phyloP scores from a whole-genome alignment of 495 filamentous ascomycete genomes.

The Sporormia fimetaria region DNA sequence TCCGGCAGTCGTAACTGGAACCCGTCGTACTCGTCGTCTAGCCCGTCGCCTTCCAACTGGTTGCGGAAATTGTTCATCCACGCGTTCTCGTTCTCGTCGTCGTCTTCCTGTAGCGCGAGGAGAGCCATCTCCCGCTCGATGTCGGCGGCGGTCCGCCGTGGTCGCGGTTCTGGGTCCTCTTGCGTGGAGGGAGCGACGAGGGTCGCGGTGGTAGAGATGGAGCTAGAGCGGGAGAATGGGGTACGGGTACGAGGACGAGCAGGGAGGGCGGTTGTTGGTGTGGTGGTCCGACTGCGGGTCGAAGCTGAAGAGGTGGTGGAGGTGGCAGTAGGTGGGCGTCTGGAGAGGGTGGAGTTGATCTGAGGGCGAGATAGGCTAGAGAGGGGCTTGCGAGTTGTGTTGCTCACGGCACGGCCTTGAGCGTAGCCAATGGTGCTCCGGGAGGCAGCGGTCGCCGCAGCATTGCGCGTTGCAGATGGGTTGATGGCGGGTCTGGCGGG shows the following conservation, averaged over 20 bases:
- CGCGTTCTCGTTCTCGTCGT: constrained; percentile 13
- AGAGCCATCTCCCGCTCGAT: constrained; percentile 8
- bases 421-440: constrained; percentile 70
- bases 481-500: constrained; percentile 35
- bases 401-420: constrained; percentile 57
- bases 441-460: constrained; percentile 54
- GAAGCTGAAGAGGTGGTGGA: constrained; percentile 7
- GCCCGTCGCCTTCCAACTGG: constrained; percentile 5
- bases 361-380: constrained; percentile 17
- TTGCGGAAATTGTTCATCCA: constrained; percentile 14
- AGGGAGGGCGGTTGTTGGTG: neutral
- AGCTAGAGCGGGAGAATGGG: constrained; percentile 17
- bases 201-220: constrained; percentile 13
- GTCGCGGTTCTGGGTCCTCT: constrained; percentile 6
- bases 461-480: constrained; percentile 44
- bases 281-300: constrained; percentile 5
- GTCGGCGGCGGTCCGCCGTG: constrained; percentile 11
- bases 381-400: constrained; percentile 32
- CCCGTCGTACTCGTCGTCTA: constrained; percentile 12
- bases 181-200: constrained; percentile 9
- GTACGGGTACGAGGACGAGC: constrained; percentile 1
- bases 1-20: constrained; percentile 18
- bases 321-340: neutral
- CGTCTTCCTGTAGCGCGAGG: constrained; percentile 1
- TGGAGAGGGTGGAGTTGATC: constrained; percentile 2